phyloP scores from a whole-genome alignment of 352 stramenopile species.

The Pythium periplocum region DNA sequence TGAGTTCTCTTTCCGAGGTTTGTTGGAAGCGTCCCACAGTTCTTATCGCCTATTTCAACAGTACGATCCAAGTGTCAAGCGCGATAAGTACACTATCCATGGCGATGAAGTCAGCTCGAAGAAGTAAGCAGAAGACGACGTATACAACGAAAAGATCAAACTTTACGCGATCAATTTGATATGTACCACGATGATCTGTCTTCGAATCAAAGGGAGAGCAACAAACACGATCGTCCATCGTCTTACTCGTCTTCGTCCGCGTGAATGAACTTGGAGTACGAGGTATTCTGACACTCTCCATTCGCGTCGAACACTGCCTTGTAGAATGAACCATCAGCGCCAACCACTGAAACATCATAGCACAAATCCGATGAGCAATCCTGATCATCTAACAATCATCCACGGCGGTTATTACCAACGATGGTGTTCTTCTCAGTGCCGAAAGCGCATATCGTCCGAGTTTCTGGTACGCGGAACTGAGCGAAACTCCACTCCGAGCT shows the following conservation, averaged over 20 bases:
- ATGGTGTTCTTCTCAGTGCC: conserved; percentile 92
- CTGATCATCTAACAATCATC: too few species aligned
- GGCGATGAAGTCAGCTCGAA: conserved; percentile 49
- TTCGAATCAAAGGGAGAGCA: too few species aligned
- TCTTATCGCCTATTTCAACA: conserved; percentile 15
- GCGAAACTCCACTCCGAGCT: conserved; percentile 92
- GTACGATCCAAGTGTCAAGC: conserved; percentile 74
- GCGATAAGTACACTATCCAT: conserved; percentile 81
- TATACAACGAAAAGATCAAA: conserved; percentile 11
- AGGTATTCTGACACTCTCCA: conserved; percentile 86
- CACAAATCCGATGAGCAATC: conserved; percentile 8
- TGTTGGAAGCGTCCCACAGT: neutral
- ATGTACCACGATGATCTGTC: too few species aligned
- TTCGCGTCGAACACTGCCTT: conserved; percentile 86
- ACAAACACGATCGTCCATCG: neutral
- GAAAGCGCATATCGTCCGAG: conserved; percentile 90
- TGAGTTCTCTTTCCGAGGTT: conserved; percentile 21
- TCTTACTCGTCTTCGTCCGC: conserved; percentile 83
- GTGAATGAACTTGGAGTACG: conserved; percentile 89
- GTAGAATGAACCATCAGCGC: conserved; percentile 85
- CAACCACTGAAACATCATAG: conserved; percentile 46
- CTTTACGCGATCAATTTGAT: conserved; percentile 3
- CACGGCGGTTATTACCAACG: conserved; percentile 37
- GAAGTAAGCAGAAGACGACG: conserved; percentile 11
- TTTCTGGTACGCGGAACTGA: conserved; percentile 90